Evolutionary conservation across 1,284 basidiomycete genomes (phyloP).

Genomic region (Cronartium quercuum): DNA sequence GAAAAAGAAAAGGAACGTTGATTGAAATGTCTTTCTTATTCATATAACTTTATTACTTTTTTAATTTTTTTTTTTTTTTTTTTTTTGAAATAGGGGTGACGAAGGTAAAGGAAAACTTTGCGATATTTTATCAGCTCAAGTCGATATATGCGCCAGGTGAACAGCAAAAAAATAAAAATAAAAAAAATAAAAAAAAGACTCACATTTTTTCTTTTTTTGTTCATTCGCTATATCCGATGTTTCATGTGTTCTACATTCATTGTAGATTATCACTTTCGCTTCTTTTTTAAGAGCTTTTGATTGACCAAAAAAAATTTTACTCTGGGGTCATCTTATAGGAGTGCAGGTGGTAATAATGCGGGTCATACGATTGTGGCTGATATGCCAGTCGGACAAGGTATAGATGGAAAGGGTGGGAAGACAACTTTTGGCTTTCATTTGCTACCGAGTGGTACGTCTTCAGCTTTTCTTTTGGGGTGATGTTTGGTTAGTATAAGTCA

Average conservation of each 20-base stretch:
- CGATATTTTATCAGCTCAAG: constrained; percentile 33
- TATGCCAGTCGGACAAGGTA: constrained; percentile 11
- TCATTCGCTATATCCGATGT: neutral
- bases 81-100: constrained; percentile 9
- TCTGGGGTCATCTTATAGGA: constrained; percentile 9
- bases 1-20: neutral
- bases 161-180: no score
- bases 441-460: constrained; percentile 34
- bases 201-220: neutral
- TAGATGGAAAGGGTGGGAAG: constrained; percentile 32
- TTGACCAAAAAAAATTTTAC: neutral
- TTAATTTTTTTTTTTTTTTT: neutral
- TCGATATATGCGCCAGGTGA: constrained; percentile 38
- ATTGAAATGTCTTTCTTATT: neutral
- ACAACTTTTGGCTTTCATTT: constrained; percentile 36
- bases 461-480: neutral
- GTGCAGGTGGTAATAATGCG: constrained; percentile 39
- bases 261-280: no score
- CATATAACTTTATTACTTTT: neutral
- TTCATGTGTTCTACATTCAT: neutral
- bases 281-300: neutral
- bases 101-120: constrained; percentile 39
- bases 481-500: neutral
- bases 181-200: no score
- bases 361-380: constrained; percentile 38